Conservation (phyloP, 805 yeast species). For the Starmerella bombi region DNA sequence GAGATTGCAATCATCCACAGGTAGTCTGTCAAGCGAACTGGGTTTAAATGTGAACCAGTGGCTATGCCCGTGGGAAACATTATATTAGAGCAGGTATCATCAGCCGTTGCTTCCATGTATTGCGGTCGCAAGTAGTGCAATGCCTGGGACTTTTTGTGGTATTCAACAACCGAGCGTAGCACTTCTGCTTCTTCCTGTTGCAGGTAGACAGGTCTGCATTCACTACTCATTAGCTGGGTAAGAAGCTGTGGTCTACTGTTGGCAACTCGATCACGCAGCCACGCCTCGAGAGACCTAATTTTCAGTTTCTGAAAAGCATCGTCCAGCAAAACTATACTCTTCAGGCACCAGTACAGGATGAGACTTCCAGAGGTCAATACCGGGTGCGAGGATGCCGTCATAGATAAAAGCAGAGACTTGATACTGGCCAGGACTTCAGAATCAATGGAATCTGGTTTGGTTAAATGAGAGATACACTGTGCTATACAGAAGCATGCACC, state of each 20-base stretch:
- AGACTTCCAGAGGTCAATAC: conserved; percentile 11
- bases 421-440: neutral
- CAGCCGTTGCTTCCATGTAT: too few relatives aligned
- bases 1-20: neutral
- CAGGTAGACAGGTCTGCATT: conserved; percentile 1
- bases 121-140: too few relatives aligned
- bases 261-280: conserved; percentile 1
- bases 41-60: too few relatives aligned
- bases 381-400: conserved; percentile 4
- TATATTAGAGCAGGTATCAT: too few relatives aligned
- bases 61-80: too few relatives aligned
- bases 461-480: neutral
- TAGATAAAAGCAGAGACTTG: neutral
- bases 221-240: neutral
- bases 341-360: neutral
- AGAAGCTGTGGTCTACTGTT: neutral
- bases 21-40: neutral
- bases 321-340: conserved; percentile 5
- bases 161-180: neutral
- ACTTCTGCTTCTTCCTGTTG: neutral
- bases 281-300: neutral
- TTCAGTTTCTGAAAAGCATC: conserved; percentile 4
- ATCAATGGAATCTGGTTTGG: conserved; percentile 1
- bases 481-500: conserved; percentile 12
- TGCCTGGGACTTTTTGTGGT: too few relatives aligned